Evolutionary conservation across 1,139 yeast species (phyloP).

Genomic region (Taiozyma onychis): DNA sequence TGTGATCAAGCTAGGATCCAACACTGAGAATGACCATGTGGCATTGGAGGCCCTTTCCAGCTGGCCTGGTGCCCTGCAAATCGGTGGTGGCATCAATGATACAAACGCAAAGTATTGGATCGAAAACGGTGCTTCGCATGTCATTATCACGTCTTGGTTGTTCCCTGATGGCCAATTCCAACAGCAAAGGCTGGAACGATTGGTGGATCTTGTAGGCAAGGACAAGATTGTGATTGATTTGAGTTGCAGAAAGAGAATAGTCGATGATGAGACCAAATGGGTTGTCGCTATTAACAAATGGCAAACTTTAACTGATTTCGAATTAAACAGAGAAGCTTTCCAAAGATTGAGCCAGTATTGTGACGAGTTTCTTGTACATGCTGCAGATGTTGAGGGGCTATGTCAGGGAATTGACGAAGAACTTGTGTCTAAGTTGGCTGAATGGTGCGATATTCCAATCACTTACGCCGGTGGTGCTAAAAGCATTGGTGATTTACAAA

Average conservation of each 20-base stretch:
- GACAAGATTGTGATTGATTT: slow-evolving; percentile 78
- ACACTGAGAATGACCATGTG: slow-evolving; percentile 71
- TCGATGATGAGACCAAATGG: slow-evolving; percentile 47
- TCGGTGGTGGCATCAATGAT: slow-evolving; percentile 87
- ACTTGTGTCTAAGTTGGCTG: slow-evolving; percentile 62
- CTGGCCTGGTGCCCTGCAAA: slow-evolving; percentile 74
- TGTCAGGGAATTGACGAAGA: slow-evolving; percentile 87
- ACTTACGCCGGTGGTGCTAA: slow-evolving; percentile 98
- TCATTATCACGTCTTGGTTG: slow-evolving; percentile 89
- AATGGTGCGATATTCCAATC: slow-evolving; percentile 76
- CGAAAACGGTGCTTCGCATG: slow-evolving; percentile 61
- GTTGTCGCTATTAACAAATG: slow-evolving; percentile 95
- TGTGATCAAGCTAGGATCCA: slow-evolving; percentile 83
- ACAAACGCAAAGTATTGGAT: slow-evolving; percentile 76
- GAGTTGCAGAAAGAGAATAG: slow-evolving; percentile 58
- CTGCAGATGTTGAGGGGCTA: slow-evolving; percentile 97
- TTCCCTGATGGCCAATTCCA: slow-evolving; percentile 35
- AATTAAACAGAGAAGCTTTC: slow-evolving; percentile 50
- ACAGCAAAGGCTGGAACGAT: slow-evolving; percentile 20
- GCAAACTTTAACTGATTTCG: slow-evolving; percentile 79
- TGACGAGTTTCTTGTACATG: slow-evolving; percentile 85
- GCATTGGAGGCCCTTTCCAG: slow-evolving; percentile 68
- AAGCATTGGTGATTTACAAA: slow-evolving; percentile 56
- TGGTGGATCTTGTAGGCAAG: slow-evolving; percentile 53
- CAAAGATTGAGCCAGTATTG: slow-evolving; percentile 55